Evolutionary conservation across 768 basidiomycete species (phyloP).

Genomic region (Termitomyces sp.): DNA sequence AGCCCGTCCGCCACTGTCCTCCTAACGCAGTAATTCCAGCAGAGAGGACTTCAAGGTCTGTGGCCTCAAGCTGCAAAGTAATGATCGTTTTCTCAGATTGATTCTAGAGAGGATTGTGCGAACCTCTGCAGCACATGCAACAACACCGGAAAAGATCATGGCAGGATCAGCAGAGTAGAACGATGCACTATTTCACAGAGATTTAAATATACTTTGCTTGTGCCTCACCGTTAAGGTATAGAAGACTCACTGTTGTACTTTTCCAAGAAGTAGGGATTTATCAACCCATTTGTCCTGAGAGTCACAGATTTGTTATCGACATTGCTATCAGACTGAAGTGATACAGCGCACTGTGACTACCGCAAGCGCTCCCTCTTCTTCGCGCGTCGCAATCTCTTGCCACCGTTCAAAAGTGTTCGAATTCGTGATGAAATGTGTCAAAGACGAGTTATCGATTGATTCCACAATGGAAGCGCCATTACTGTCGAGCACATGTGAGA

Average conservation of each 20-base stretch:
- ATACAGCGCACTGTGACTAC: conserved; percentile 32
- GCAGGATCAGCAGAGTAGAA: conserved; percentile 75
- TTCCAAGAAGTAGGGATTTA: conserved; percentile 52
- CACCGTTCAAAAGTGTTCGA: conserved; percentile 52
- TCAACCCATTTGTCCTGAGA: conserved; percentile 65
- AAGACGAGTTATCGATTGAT: conserved; percentile 25
- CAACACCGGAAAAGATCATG: conserved; percentile 79
- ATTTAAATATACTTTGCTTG: neutral
- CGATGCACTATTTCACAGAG: conserved; percentile 31
- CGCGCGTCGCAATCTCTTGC: conserved; percentile 28
- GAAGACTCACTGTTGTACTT: conserved; percentile 47
- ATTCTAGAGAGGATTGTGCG: conserved; percentile 11
- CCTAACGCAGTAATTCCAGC: conserved; percentile 73
- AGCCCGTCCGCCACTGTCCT: conserved; percentile 71
- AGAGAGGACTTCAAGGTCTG: conserved; percentile 69
- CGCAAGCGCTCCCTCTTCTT: conserved; percentile 19
- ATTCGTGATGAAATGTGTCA: conserved; percentile 56
- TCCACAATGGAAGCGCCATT: conserved; percentile 43
- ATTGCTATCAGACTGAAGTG: neutral
- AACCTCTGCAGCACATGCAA: conserved; percentile 68
- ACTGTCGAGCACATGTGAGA: conserved; percentile 41
- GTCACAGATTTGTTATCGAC: conserved; percentile 1
- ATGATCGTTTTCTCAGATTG: neutral
- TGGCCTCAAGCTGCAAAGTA: conserved; percentile 40
- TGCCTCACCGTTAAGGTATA: neutral